Evolutionary conservation across 2,329 filamentous ascomycete genomes (phyloP).

Genomic region (Beauveria caledonica): DNA sequence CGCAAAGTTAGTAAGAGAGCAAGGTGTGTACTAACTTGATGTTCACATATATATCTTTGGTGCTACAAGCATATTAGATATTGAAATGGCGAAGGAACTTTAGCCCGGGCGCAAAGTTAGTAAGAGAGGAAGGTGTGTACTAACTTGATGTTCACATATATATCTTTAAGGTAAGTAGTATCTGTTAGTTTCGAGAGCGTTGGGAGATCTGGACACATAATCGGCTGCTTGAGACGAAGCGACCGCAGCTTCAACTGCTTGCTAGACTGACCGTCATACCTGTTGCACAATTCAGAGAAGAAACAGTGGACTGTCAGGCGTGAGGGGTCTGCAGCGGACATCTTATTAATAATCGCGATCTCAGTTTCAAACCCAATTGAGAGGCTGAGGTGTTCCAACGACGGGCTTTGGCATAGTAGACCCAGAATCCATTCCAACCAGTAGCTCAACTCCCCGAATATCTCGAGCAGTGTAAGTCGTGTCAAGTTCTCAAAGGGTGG

Average conservation of each 20-base stretch:
- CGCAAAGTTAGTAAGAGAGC: too few species aligned
- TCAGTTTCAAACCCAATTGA: fast-evolving
- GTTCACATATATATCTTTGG: too few species aligned
- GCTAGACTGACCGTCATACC: not conserved
- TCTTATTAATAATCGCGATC: fast-evolving
- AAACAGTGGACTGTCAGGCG: not conserved
- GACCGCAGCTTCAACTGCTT: not conserved
- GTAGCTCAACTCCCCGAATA: too few species aligned
- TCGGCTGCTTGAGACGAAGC: not conserved
- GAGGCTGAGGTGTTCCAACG: too few species aligned
- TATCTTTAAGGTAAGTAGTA: not conserved
- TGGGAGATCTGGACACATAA: not conserved
- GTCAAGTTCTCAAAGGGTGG: too few species aligned
- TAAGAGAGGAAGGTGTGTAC: not conserved
- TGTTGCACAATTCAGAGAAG: not conserved
- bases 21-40: not conserved
- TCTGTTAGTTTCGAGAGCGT: not conserved
- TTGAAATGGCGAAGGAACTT: too few species aligned
- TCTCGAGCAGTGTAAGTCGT: too few species aligned
- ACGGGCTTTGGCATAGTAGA: too few species aligned
- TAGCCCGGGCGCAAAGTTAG: too few species aligned
- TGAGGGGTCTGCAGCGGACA: too few species aligned
- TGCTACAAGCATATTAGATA: not conserved
- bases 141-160: not conserved
- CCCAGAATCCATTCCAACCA: too few species aligned